phyloP scores from a whole-genome alignment of 805 yeast genomes.

The Metschnikowia hibisci region DNA sequence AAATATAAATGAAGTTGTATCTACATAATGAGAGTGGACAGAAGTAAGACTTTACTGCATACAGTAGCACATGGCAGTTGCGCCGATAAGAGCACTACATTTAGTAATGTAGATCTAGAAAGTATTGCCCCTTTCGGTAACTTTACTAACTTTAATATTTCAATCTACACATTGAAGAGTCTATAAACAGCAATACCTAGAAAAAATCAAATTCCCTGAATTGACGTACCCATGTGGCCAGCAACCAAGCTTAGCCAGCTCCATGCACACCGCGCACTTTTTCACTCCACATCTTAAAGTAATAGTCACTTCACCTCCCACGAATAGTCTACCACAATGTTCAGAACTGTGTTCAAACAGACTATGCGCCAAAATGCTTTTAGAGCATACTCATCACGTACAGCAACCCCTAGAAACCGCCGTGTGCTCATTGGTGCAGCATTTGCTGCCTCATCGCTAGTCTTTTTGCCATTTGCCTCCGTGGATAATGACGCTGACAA shows the following conservation, averaged over 20 bases:
- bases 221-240: neutral
- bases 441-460: constrained; percentile 9
- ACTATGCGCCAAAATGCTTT: constrained; percentile 11
- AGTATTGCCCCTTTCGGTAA: no score
- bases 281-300: constrained; percentile 1
- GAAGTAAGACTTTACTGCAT: no score
- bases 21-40: no score
- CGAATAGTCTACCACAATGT: constrained; percentile 9
- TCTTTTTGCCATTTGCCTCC: constrained; percentile 6
- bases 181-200: no score
- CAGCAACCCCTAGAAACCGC: constrained; percentile 2
- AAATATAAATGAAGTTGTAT: no score
- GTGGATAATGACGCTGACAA: constrained; percentile 16
- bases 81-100: no score
- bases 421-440: constrained; percentile 9
- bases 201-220: no score
- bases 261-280: constrained; percentile 7
- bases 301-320: no score
- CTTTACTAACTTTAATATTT: no score
- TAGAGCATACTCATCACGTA: constrained; percentile 12
- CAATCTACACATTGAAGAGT: no score
- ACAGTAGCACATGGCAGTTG: no score
- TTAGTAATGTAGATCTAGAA: no score
- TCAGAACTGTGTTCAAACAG: constrained; percentile 14
- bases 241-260: constrained; percentile 3